Base-by-base conservation (phyloP, 257 asterid genomes). In the Verbena officinalis region DNA sequence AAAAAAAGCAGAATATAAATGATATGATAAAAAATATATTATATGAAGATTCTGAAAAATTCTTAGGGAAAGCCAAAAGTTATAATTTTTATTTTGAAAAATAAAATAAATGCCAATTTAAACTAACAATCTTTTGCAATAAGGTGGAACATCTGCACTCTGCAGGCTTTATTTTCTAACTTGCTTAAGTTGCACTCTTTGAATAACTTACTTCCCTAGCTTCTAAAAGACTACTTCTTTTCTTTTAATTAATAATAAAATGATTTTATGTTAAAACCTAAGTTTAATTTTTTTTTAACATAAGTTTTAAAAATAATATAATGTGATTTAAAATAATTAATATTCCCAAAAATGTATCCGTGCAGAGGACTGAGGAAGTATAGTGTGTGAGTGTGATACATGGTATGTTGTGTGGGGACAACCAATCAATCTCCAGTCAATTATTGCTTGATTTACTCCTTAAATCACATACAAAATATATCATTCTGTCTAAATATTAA, bases 161-260 rank as follows among this genome's bases (percentile, higher is more conserved):
- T 43, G 55, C 67, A 70, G 43, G 19, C 59, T 44, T 36, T 44
- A 24, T 59, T 67, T 68, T 77, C 62, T 61, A 65, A 54, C 62
- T 82, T 59, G 66, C 88, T 82, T 83, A 67, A 55, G 58, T 20
- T 77, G 72, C 74, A 83, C 88, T 80, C 85, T 71, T 65, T 54
- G 80, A 65, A 77, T 83, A 70, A 62, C 67, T 69, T 62, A 59
- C 30, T 59, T 72, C 36, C 15, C 67, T 69, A 57, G 60, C 30
- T 59, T 72, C 36, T 19, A 42, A 72, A 72, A 54, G 56, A 68
- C 58, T 68, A 68, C 58, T 68, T 55, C 53, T 43, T 33, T 30
- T 40, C 55, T 63, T 66, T 54, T 15, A 24, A 20, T 20, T 5
- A 46, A 63, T 33, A 56, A 17, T 11, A 12, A 44, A 3, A 9